Percentiles rank a stretch among this genome's conserved stretches.
These are phyloP conservation scores for Dendrobium nobile DNA, from an alignment of 106 monocot species.

Conservation along the genomic window DNA sequence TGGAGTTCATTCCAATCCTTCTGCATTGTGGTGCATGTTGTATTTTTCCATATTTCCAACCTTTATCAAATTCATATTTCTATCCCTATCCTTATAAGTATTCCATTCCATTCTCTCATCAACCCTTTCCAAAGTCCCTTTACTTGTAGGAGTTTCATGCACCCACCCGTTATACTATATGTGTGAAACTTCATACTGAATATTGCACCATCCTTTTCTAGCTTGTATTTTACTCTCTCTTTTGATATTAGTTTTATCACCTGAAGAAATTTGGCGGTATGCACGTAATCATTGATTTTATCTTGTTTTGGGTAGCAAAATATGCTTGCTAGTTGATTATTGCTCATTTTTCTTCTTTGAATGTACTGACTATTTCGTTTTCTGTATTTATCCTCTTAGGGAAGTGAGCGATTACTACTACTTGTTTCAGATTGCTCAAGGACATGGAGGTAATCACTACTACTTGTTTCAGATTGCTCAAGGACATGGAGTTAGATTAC, in stretches of 20 bases:
- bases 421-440: no score
- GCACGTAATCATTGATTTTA: not conserved
- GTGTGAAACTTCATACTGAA: not conserved
- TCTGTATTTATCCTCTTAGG: not conserved
- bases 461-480: conserved; percentile 6
- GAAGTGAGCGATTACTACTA: conserved; percentile 13
- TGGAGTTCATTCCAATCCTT: not conserved
- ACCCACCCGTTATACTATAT: not conserved
- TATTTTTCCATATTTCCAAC: not conserved
- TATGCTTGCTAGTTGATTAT: not conserved
- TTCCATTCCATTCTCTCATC: not conserved
- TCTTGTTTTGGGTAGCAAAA: not conserved
- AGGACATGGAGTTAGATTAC: not conserved
- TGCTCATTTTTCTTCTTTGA: not conserved
- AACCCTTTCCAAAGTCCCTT: not conserved
- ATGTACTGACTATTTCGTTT: not conserved
- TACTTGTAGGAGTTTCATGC: not conserved
- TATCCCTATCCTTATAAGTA: not conserved
- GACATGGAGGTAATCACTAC: no score
- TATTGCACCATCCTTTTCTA: not conserved
- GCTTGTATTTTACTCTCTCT: not conserved
- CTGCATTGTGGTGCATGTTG: not conserved
- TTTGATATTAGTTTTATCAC: not conserved
- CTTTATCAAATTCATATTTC: not conserved
- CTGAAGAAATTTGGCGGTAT: not conserved